A percentile compares a stretch with the other conserved stretches of the same genome.
These are phyloP conservation scores for Fusarium dlaminii DNA, from an alignment of 2,329 filamentous ascomycete genomes.

Conservation along the genomic window DNA sequence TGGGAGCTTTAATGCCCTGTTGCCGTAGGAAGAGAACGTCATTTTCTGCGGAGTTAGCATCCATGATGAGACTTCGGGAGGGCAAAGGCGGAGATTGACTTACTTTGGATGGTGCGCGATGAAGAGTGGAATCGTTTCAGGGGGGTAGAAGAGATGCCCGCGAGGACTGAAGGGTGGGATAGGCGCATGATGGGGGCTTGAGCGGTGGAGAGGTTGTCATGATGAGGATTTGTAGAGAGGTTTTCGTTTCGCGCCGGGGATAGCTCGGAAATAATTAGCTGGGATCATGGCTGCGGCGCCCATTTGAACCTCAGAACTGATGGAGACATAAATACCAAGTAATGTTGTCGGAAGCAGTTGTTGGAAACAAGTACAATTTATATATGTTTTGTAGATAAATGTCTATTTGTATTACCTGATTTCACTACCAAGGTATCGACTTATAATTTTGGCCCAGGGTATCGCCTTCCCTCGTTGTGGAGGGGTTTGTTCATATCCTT, in stretches of 20 bases:
- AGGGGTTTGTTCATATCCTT: slow-evolving; percentile 32
- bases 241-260: slow-evolving; percentile 37
- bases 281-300: background rate
- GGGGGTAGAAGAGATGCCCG: background rate
- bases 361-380: background rate
- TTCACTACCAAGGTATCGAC: slow-evolving; percentile 10
- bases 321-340: background rate
- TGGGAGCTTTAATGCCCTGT: slow-evolving; percentile 47
- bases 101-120: slow-evolving; percentile 43
- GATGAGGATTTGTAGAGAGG: slow-evolving; percentile 21
- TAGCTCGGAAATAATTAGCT: slow-evolving; percentile 30
- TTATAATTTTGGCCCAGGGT: slow-evolving; percentile 34
- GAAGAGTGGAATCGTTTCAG: slow-evolving; percentile 40
- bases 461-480: slow-evolving; percentile 41
- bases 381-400: background rate
- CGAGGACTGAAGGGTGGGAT: background rate
- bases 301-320: background rate
- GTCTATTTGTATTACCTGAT: slow-evolving; percentile 26
- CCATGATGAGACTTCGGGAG: background rate
- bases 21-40: slow-evolving; percentile 54
- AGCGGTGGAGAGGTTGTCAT: slow-evolving; percentile 13
- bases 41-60: slow-evolving; percentile 46
- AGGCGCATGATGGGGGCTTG: slow-evolving; percentile 28
- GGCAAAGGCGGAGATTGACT: background rate
- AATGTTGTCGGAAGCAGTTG: background rate